Evolutionary conservation across 805 yeast genomes (phyloP).

Genomic region (Maudiozyma saulgeensis): DNA sequence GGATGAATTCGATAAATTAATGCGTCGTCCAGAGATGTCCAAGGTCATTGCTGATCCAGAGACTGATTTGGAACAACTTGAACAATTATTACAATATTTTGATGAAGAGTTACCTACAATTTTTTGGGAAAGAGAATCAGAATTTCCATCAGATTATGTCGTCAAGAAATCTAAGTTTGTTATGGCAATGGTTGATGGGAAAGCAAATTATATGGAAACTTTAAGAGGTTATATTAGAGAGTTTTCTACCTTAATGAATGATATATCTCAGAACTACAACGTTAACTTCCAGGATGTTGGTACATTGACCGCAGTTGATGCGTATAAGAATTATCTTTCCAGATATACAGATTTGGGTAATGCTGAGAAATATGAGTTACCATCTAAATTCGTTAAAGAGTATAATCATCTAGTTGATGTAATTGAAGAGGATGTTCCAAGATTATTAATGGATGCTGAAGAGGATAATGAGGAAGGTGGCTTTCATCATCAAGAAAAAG

Average conservation of each 20-base stretch:
- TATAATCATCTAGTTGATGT: constrained; percentile 10
- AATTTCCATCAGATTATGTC: constrained; percentile 18
- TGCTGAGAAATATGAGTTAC: constrained; percentile 2
- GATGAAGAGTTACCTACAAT: constrained; percentile 19
- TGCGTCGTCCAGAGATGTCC: constrained; percentile 16
- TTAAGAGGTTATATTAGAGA: constrained; percentile 15
- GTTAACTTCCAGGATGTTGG: constrained; percentile 72
- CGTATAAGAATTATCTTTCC: constrained; percentile 27
- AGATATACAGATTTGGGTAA: constrained; percentile 8
- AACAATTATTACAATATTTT: constrained; percentile 19
- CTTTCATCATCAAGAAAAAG: not conserved
- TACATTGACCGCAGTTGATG: constrained; percentile 50
- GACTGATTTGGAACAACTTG: constrained; percentile 17
- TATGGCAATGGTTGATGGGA: constrained; percentile 16
- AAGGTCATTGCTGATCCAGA: constrained; percentile 15
- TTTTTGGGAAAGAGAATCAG: constrained; percentile 15
- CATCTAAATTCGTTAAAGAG: constrained; percentile 9
- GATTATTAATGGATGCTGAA: constrained; percentile 5
- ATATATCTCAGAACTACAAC: constrained; percentile 47
- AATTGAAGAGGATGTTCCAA: constrained; percentile 11
- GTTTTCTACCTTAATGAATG: constrained; percentile 38
- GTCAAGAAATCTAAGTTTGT: constrained; percentile 23
- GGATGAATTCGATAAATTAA: constrained; percentile 37
- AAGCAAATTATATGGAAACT: constrained; percentile 13
- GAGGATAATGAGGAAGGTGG: not conserved